phyloP scores from a whole-genome alignment of 257 asterid genomes.

The Nemophila menziesii region DNA sequence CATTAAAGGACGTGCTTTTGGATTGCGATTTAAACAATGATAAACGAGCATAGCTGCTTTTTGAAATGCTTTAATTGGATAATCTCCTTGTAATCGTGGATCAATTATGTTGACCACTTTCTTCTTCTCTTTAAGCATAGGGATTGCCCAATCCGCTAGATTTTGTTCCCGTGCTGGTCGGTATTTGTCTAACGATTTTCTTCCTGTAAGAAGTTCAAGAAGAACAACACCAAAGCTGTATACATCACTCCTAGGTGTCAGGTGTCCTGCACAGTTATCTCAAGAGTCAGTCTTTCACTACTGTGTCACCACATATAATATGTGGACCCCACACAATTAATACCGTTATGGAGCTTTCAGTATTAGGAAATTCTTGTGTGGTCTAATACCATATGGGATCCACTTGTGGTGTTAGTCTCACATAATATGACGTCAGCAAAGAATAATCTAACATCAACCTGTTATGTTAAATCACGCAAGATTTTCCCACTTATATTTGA shows the following conservation, averaged over 20 bases:
- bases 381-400: too few relatives aligned
- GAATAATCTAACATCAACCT: too few relatives aligned
- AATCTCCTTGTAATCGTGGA: constrained; percentile 68
- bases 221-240: constrained; percentile 88
- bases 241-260: constrained; percentile 80
- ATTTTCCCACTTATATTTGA: too few relatives aligned
- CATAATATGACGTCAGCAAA: too few relatives aligned
- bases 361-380: too few relatives aligned
- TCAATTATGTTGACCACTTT: constrained; percentile 63
- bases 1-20: constrained; percentile 87
- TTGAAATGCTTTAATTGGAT: constrained; percentile 58
- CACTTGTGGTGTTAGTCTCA: too few relatives aligned
- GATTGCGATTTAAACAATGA: constrained; percentile 76
- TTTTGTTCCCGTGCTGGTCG: constrained; percentile 71
- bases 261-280: constrained; percentile 49
- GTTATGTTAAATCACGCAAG: too few relatives aligned
- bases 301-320: too few relatives aligned
- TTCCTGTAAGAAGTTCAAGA: constrained; percentile 74
- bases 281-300: too few relatives aligned
- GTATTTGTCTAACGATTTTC: constrained; percentile 67
- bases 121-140: constrained; percentile 66
- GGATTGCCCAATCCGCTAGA: constrained; percentile 90
- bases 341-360: too few relatives aligned
- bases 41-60: constrained; percentile 88
- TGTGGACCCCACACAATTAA: too few relatives aligned